Percentiles rank a stretch among this genome's conserved stretches.
These are phyloP conservation scores for Pichia sp. DNA, from an alignment of 1,139 yeast genomes.

Conservation along the genomic window DNA sequence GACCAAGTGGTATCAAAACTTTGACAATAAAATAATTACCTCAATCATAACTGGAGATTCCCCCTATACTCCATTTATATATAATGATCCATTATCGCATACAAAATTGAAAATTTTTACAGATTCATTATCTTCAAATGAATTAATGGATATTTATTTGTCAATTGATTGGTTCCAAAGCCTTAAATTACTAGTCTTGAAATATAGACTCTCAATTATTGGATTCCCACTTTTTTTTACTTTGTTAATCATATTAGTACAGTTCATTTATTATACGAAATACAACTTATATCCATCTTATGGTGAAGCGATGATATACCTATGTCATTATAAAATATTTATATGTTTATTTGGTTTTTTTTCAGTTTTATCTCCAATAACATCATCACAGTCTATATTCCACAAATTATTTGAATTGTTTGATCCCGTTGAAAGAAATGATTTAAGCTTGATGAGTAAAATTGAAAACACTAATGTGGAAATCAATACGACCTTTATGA, in stretches of 20 bases:
- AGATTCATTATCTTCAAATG: conserved; percentile 29
- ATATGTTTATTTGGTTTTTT: conserved; percentile 20
- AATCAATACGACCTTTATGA: conserved; percentile 49
- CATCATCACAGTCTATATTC: conserved; percentile 21
- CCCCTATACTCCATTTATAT: conserved; percentile 62
- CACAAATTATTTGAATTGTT: conserved; percentile 33
- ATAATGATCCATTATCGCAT: conserved; percentile 20
- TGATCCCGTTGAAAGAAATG: conserved; percentile 46
- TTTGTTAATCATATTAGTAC: conserved; percentile 39
- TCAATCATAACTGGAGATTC: conserved; percentile 65
- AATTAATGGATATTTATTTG: conserved; percentile 32
- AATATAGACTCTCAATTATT: conserved; percentile 58
- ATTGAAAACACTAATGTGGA: conserved; percentile 25
- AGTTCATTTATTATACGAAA: conserved; percentile 35
- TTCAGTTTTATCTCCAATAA: conserved; percentile 35
- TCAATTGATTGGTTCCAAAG: conserved; percentile 40
- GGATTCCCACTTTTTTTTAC: conserved; percentile 50
- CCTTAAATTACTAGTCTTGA: conserved; percentile 48
- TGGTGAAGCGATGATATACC: conserved; percentile 37
- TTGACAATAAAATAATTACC: conserved; percentile 32
- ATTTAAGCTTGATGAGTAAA: conserved; percentile 31
- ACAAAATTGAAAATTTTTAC: conserved; percentile 44
- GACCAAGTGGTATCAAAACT: conserved; percentile 65
- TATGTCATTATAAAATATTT: conserved; percentile 29
- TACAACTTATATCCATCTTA: conserved; percentile 47